phyloP scores from a whole-genome alignment of 2,329 filamentous ascomycete species.

The Tympanopsis confertula region DNA sequence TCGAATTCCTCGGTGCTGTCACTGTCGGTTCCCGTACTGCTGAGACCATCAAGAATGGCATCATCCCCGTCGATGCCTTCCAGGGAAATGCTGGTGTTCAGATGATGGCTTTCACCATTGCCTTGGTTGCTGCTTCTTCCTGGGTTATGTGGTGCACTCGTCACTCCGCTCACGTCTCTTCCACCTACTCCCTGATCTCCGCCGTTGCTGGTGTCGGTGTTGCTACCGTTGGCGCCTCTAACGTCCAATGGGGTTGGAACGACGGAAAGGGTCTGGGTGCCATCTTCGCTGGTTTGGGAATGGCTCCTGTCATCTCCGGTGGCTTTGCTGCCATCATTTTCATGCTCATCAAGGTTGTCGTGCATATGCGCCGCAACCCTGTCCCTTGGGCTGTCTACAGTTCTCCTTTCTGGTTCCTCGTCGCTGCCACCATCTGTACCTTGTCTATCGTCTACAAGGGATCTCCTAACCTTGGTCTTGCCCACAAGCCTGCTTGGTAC shows the following conservation, averaged over 20 bases:
- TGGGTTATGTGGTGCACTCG: slow-evolving; percentile 76
- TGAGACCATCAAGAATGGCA: slow-evolving; percentile 70
- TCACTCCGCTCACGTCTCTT: slow-evolving; percentile 62
- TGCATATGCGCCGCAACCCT: slow-evolving; percentile 62
- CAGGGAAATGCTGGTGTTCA: slow-evolving; percentile 50
- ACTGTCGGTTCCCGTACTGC: slow-evolving; percentile 59
- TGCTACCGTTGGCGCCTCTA: slow-evolving; percentile 46
- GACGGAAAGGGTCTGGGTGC: slow-evolving; percentile 56
- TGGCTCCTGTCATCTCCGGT: slow-evolving; percentile 59
- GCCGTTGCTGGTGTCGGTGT: slow-evolving; percentile 60
- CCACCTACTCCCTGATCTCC: slow-evolving; percentile 61
- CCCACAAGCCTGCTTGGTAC: slow-evolving; percentile 56
- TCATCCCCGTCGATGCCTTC: slow-evolving; percentile 51
- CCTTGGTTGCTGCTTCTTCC: slow-evolving; percentile 49
- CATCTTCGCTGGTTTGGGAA: slow-evolving; percentile 60
- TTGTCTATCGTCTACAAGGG: slow-evolving; percentile 75
- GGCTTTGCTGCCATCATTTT: slow-evolving; percentile 59
- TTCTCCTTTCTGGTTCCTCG: slow-evolving; percentile 67
- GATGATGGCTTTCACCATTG: slow-evolving; percentile 56
- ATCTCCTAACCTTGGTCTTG: slow-evolving; percentile 54
- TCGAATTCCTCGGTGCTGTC: slow-evolving; percentile 58
- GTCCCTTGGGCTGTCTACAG: slow-evolving; percentile 63
- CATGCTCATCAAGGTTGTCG: slow-evolving; percentile 59
- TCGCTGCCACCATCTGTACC: slow-evolving; percentile 63
- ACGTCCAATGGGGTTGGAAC: slow-evolving; percentile 63